These are phyloP conservation scores for Medakamo hakoo DNA, from an alignment of 139 green algal genomes.

Conservation along the genomic window DNA sequence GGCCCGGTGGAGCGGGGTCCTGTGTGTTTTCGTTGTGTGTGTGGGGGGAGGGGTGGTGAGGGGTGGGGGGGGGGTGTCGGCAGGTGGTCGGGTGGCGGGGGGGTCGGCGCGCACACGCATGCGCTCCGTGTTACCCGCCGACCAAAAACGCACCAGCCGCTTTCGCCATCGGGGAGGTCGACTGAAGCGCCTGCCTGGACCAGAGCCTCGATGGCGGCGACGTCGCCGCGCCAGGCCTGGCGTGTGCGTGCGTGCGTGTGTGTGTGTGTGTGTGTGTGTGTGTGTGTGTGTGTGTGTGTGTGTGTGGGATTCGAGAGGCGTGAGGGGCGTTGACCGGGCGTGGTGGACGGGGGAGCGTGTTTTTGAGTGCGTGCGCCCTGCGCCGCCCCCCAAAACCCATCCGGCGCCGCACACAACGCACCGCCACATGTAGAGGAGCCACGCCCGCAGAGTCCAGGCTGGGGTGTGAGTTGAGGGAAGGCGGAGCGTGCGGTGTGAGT, in stretches of 20 bases:
- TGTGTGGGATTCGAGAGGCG: no score
- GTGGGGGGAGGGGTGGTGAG: neutral
- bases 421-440: neutral
- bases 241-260: no score
- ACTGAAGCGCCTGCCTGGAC: slow-evolving; percentile 27
- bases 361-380: no score
- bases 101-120: neutral
- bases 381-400: no score
- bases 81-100: neutral
- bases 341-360: no score
- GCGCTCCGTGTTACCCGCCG: neutral
- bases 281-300: no score
- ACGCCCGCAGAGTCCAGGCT: neutral
- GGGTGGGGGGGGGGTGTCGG: neutral
- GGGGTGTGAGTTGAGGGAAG: neutral
- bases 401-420: no score
- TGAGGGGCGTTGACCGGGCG: no score
- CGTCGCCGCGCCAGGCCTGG: slow-evolving; percentile 47
- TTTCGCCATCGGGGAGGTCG: slow-evolving; percentile 39
- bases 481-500: no score
- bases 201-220: slow-evolving; percentile 25
- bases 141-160: slow-evolving; percentile 40
- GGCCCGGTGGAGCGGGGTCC: slow-evolving; percentile 66
- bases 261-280: no score
- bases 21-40: slow-evolving; percentile 2